Base-by-base conservation (phyloP, 176 grass and related monocot species). In the Eragrostis curvula region DNA sequence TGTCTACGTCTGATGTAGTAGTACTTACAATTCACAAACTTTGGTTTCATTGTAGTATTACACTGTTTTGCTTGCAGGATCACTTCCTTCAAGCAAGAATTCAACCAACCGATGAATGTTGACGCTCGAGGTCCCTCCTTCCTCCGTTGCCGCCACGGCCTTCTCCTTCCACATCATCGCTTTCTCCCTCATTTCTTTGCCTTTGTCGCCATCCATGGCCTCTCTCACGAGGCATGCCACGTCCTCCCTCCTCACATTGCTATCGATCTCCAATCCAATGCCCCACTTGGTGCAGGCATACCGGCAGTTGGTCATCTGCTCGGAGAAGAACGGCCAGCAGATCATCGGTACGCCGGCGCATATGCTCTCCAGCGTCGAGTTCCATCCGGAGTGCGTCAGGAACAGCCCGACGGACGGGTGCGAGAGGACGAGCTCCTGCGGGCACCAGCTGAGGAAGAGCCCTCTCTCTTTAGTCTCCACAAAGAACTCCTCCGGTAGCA, bases 331-430 rank as follows among this genome's bases (percentile, higher is more conserved):
- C 0, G 90, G 90, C 94, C 86, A 97, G 73, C 88, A 89, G 27
- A 93, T 61, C 88, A 97, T 87, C 1, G 88, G 94, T 58, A 96
- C 80, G 44, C 90, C 94, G 17, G 68, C 44, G 73, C 88, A 85
- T 24, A 93, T 77, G 79, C 89, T 97, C 79, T 97, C 89, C 24
- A 92, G 49, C 8, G 89, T 87, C 0, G 91, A 94, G 77, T 97
- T 97, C 94, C 94, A 94, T 15, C 94, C 89, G 57, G 75, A 81
- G 47, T 92, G 94, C 66, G 81, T 91, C 0, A 94, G 79, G 86
- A 97, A 97, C 23, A 89, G 73, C 16, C 91, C 81, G 0, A 87
- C 20, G 0, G 90, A 66, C 3, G 91, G 86, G 41, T 97, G 91
- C 11, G 48, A 73, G 3, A 97, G 90, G 66, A 90, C 86, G 9